Percentiles rank a stretch among this genome's conserved stretches.
Evolutionary conservation across 1,284 basidiomycete species (phyloP).

Genomic region (Leccinum subspadiceum): DNA sequence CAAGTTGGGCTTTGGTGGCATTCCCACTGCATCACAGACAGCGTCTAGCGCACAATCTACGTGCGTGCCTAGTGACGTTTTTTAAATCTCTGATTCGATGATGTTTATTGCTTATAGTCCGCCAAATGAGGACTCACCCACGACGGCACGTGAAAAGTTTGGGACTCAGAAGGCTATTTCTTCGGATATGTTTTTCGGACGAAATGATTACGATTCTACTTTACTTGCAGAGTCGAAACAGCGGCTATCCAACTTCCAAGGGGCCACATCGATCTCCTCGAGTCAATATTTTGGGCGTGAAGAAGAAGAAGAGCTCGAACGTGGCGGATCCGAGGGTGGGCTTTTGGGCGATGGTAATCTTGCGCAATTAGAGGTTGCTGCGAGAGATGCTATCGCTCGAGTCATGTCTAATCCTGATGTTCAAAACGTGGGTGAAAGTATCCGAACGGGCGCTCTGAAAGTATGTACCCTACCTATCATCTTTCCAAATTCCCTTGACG

Average conservation of each 20-base stretch:
- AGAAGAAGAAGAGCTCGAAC: conserved; percentile 65
- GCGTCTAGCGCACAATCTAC: conserved; percentile 43
- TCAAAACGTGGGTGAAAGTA: conserved; percentile 82
- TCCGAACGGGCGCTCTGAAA: conserved; percentile 84
- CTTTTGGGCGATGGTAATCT: conserved; percentile 70
- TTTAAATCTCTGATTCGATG: neutral
- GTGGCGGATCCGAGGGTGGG: conserved; percentile 46
- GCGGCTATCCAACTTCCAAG: conserved; percentile 84
- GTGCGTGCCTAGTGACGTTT: conserved; percentile 35
- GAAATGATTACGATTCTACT: conserved; percentile 83
- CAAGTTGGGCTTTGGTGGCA: conserved; percentile 84
- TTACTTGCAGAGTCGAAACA: conserved; percentile 76
- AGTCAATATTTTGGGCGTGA: conserved; percentile 94
- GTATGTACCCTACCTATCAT: conserved; percentile 42
- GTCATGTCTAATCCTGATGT: conserved; percentile 90
- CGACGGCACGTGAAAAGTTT: conserved; percentile 88
- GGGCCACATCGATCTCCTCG: conserved; percentile 92
- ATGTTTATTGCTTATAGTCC: conserved; percentile 12
- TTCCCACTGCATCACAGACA: conserved; percentile 56
- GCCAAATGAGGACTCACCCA: conserved; percentile 63
- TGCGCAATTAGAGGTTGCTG: conserved; percentile 72
- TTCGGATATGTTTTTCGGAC: conserved; percentile 96
- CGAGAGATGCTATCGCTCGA: conserved; percentile 76
- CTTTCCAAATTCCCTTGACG: conserved; percentile 12
- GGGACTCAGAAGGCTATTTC: conserved; percentile 93